Evolutionary conservation across 2,329 filamentous ascomycete species (phyloP), one percentile per base, ranked within the genome.

Genomic region (Fusarium incarnatum): DNA sequence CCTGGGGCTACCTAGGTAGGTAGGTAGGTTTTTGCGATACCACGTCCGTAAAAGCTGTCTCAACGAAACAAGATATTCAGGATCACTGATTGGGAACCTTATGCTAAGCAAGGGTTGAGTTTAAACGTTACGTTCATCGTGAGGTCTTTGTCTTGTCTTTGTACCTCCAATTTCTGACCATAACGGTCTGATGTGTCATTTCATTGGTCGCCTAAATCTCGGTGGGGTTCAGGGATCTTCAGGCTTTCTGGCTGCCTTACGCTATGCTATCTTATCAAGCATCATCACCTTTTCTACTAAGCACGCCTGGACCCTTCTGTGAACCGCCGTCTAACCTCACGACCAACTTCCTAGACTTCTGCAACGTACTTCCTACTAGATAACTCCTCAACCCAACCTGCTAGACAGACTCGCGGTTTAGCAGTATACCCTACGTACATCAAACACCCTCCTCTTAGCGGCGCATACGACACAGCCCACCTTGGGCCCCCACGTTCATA

Each of bases 401-500:
- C 9, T 11, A 25, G 8, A n/a, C 11, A 37, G 30, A 23, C 22
- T 15, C 13, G n/a, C 27, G 28, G 40, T 16, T 32, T 30, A 20
- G 37, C 22, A 49, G n/a, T 44, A 20, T 34, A 20, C 9, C 22
- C 27, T 28, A 12, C 23, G 9, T 34, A 25, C 10, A 37, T 10
- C 18, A 18, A 37, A n/a, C 34, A 37, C 18, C 34, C 32, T 54
- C 34, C 40, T 52, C 47, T 37, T 41, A 32, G 45, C 40, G 65
- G 50, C 61, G 56, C 59, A 64, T 48, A 59, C 61, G 40, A 66
- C 48, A 67, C 58, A 75, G 60, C 70, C 73, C 70, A 72, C 67
- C 60, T 64, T 60, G 57, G 70, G 64, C 64, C 69, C 70, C 68
- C 67, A 62, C 71, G 57, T 62, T 45, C 50, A 94, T 85, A 79